Conservation (phyloP, 2,329 filamentous ascomycete species). For the Talaromyces pinophilus region DNA sequence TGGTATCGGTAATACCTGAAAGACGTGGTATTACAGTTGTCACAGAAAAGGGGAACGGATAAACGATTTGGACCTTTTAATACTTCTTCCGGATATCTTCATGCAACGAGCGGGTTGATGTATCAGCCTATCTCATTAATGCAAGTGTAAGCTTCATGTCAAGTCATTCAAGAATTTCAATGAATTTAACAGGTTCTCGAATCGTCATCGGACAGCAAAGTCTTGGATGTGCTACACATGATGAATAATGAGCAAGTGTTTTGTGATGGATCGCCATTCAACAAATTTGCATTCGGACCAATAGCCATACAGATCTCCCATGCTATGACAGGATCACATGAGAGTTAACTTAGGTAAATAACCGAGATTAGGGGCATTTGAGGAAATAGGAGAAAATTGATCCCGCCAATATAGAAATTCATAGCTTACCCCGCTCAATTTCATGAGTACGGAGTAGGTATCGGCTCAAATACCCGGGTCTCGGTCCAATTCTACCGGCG, state of each 20-base stretch:
- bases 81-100: not conserved
- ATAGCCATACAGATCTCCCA: not conserved
- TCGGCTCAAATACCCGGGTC: not conserved
- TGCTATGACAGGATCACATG: not conserved
- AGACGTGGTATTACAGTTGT: not conserved
- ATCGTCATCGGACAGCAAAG: not conserved
- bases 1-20: not conserved
- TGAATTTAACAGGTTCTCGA: not conserved
- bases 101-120: not conserved
- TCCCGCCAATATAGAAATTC: not conserved
- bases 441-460: not conserved
- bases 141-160: not conserved
- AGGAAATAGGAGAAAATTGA: not conserved
- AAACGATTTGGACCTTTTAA: not conserved
- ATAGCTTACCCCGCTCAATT: not conserved
- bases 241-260: not conserved
- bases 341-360: not conserved
- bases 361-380: not conserved
- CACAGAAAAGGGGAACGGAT: not conserved
- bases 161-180: not conserved
- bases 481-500: not conserved
- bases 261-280: not conserved
- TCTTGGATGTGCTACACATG: not conserved
- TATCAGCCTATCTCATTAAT: not conserved
- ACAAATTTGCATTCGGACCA: not conserved